Percentiles rank a stretch among this genome's conserved stretches.
Evolutionary conservation across 192 early-diverging fungal genomes (phyloP).

Genomic region (Polychytrium aggregatum): DNA sequence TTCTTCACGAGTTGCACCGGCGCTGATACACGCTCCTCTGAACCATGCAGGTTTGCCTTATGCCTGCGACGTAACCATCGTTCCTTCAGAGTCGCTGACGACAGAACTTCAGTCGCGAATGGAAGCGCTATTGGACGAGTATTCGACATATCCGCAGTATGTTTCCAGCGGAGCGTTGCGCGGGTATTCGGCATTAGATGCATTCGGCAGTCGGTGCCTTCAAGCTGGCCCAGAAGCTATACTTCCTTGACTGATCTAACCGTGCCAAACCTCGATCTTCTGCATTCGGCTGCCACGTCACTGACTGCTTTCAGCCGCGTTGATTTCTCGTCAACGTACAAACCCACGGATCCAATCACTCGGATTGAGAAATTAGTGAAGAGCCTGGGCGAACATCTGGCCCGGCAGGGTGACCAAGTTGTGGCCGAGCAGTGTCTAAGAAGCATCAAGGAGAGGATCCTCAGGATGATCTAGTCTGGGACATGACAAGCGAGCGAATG

Average conservation of each 20-base stretch:
- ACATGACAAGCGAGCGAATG: no score
- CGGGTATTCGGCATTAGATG: neutral
- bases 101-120: slow-evolving; percentile 40
- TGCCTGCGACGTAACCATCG: slow-evolving; percentile 37
- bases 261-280: slow-evolving; percentile 1
- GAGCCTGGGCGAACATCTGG: slow-evolving; percentile 3
- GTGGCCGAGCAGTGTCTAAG: no score
- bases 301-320: slow-evolving; percentile 31
- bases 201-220: no score
- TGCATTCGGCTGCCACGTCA: neutral
- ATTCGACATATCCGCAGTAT: slow-evolving; percentile 47
- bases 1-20: no score
- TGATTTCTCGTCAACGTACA: slow-evolving; percentile 38
- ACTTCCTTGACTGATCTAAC: neutral
- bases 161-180: neutral
- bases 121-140: slow-evolving; percentile 44
- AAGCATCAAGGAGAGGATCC: no score
- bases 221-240: no score
- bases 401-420: no score
- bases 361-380: slow-evolving; percentile 51
- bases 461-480: no score
- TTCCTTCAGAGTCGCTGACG: slow-evolving; percentile 27
- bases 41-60: no score
- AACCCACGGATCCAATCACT: slow-evolving; percentile 29
- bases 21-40: no score